phyloP scores from a whole-genome alignment of 1,284 basidiomycete species.

The Pyrrhoderma noxium region DNA sequence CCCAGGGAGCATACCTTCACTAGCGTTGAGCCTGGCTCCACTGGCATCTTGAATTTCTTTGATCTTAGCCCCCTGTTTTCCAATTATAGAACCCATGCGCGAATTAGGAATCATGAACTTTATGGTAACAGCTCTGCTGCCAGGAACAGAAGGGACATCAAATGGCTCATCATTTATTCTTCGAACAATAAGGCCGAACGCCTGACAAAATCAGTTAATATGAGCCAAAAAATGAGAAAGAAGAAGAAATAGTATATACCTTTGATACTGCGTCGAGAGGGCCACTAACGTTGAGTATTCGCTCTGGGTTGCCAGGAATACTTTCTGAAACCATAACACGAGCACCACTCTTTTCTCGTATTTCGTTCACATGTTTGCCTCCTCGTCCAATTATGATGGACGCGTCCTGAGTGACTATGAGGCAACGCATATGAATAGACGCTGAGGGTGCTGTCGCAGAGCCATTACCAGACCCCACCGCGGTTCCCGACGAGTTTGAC shows the following conservation, averaged over 20 bases:
- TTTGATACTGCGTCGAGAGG: constrained; percentile 98
- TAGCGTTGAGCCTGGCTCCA: constrained; percentile 92
- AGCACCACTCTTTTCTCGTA: constrained; percentile 94
- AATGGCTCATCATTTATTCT: constrained; percentile 99
- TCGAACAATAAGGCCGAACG: constrained; percentile 97
- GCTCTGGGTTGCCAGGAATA: constrained; percentile 95
- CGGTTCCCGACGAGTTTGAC: constrained; percentile 22
- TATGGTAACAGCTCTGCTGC: constrained; percentile 96
- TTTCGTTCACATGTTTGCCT: constrained; percentile 97
- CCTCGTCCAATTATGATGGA: constrained; percentile 98
- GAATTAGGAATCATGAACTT: constrained; percentile 99
- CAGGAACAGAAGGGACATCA: constrained; percentile 94
- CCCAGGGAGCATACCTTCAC: constrained; percentile 96
- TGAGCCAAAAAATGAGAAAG: neutral
- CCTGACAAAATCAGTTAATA: constrained; percentile 42
- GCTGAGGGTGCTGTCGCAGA: constrained; percentile 44
- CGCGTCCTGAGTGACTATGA: constrained; percentile 99
- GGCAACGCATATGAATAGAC: constrained; percentile 86
- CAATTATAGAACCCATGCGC: constrained; percentile 98
- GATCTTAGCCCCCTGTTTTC: constrained; percentile 95
- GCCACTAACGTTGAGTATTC: constrained; percentile 95
- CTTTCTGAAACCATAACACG: constrained; percentile 94
- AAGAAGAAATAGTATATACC: constrained; percentile 45
- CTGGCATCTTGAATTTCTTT: constrained; percentile 99
- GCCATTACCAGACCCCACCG: constrained; percentile 30